Conservation (phyloP, 345 rosid genomes). For the Carallia brachiata region DNA sequence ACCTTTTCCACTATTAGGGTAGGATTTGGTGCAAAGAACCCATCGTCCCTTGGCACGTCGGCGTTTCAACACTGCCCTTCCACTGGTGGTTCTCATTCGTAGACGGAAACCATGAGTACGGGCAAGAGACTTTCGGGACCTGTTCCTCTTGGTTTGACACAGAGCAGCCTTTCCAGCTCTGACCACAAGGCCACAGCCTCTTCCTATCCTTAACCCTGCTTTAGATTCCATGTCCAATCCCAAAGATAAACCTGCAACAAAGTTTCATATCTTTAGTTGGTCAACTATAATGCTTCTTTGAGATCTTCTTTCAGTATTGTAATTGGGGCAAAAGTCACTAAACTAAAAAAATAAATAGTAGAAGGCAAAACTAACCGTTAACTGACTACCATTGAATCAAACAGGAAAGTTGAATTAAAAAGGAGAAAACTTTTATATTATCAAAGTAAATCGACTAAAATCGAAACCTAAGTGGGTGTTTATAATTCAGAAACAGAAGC, state of each 20-base stretch:
- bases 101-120: slow-evolving; percentile 88
- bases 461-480: background rate
- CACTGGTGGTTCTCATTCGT: slow-evolving; percentile 86
- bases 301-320: background rate
- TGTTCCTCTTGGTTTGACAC: slow-evolving; percentile 84
- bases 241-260: slow-evolving; percentile 59
- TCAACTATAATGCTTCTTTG: slow-evolving; percentile 1
- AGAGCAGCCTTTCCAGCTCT: slow-evolving; percentile 88
- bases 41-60: slow-evolving; percentile 87
- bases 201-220: slow-evolving; percentile 33
- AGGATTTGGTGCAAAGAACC: slow-evolving; percentile 88
- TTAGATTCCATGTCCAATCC: slow-evolving; percentile 48
- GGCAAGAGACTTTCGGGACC: slow-evolving; percentile 89
- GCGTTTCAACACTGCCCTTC: slow-evolving; percentile 80
- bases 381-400: background rate
- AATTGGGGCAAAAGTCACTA: background rate
- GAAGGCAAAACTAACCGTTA: background rate
- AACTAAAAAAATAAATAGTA: background rate
- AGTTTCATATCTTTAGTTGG: background rate
- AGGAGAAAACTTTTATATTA: background rate
- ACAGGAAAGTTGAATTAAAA: background rate
- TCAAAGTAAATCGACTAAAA: background rate
- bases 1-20: slow-evolving; percentile 74
- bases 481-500: too few species aligned
- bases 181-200: slow-evolving; percentile 63